Evolutionary conservation across 75 land plant genomes (phyloP).

Genomic region (Gnetum montanum): DNA sequence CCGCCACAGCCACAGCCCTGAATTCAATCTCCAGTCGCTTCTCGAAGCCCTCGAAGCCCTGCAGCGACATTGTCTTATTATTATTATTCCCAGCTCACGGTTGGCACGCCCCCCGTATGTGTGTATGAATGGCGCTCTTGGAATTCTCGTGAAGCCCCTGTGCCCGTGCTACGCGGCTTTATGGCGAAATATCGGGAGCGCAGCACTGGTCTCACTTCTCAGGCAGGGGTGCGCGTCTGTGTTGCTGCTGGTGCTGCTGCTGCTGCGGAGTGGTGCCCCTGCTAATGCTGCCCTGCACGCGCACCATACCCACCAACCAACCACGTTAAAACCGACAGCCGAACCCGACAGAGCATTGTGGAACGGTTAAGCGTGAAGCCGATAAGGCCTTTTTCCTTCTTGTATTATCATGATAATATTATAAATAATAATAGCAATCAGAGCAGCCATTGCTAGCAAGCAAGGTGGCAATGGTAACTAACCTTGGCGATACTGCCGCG

Average conservation of each 20-base stretch:
- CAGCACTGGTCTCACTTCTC: too few relatives aligned
- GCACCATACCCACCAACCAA: not conserved
- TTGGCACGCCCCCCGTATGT: not conserved
- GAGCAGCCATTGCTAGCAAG: too few relatives aligned
- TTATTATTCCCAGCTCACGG: not conserved
- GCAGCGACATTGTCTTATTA: constrained; percentile 32
- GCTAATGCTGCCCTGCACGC: not conserved
- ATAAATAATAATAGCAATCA: not conserved
- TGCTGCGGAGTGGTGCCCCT: too few relatives aligned
- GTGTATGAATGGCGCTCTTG: not conserved
- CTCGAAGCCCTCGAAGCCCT: constrained; percentile 80
- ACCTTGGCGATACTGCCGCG: too few relatives aligned
- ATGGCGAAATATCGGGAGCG: not conserved
- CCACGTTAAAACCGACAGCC: not conserved
- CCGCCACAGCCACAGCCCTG: constrained; percentile 21
- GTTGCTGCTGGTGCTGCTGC: too few relatives aligned
- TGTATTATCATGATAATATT: not conserved
- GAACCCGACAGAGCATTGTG: not conserved
- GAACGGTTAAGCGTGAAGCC: not conserved
- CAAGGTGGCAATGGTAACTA: too few relatives aligned
- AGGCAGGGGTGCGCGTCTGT: too few relatives aligned
- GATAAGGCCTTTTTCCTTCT: not conserved
- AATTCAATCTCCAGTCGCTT: constrained; percentile 72
- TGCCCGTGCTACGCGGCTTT: not conserved
- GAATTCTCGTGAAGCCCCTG: not conserved